Base-by-base conservation (phyloP, 2,329 filamentous ascomycete genomes). In the Geoglossum cookeanum region DNA sequence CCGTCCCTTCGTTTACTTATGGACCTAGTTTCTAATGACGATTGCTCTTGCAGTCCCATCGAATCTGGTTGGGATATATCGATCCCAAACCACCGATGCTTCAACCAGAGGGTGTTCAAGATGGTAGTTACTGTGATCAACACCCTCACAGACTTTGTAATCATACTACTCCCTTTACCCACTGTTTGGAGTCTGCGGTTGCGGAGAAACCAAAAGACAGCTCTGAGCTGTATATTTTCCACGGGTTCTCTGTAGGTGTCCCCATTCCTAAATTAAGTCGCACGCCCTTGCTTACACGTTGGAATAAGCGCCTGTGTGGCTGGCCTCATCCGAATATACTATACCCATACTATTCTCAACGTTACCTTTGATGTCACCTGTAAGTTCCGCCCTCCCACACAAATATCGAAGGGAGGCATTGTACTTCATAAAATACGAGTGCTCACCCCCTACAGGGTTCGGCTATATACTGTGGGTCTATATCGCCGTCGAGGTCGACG, bases 331-430 rank as follows among this genome's bases (percentile, higher is more conserved):
- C 66, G 71, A 17, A 67, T 69, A 0, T 69, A 58, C 53, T 47
- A 54, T 37, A 22, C 29, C 47, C 47, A 49, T 27, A 27, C 29
- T 49, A 15, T 49, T 27, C 8, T 63, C 29, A 63, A 62, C 13
- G 60, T 64, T 53, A 68, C 67, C 0, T 68, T 69, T 60, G 71
- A 73, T 55, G 67, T 70, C 7, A 71, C 68, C 54, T 72, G 69
- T 67, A 64, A 63, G 37, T 67, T 69, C 13, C 68, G 66, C 55
- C 64, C 17, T 29, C 29, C 47, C 11, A 11, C 4, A 3, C n/a
- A 27, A 22, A 49, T 49, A 47, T n/a, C n/a, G n/a, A n/a, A n/a
- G n/a, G n/a, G n/a, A n/a, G 27, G 35, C 27, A 70, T 3, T 71
- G 70, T 68, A 71, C 71, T 3, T 66, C 67, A 6, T 60, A 72